These are phyloP conservation scores for Cnidoscolus chayamansa DNA, from an alignment of 441 rosid species.

Conservation along the genomic window DNA sequence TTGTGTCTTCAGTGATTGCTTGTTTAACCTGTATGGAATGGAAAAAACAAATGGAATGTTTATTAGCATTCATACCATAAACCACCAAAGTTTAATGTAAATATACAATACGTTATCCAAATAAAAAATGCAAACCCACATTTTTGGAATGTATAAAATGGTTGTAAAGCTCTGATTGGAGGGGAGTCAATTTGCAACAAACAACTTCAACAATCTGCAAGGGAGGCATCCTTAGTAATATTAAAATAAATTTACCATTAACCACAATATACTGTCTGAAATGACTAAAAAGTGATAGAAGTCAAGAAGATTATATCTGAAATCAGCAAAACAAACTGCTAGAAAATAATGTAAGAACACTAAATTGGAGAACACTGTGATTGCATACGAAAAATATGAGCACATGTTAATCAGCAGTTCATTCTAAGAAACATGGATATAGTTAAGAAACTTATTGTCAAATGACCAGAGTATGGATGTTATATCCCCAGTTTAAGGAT, in stretches of 20 bases:
- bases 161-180: slow-evolving; percentile 76
- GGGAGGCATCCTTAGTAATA: slow-evolving; percentile 27
- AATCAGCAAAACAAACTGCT: background rate
- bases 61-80: slow-evolving; percentile 6
- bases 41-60: slow-evolving; percentile 12
- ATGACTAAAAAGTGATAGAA: slow-evolving; percentile 7
- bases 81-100: slow-evolving; percentile 7
- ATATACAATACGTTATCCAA: slow-evolving; percentile 3
- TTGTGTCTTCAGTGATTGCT: slow-evolving; percentile 74
- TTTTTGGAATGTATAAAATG: slow-evolving; percentile 97
- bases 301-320: slow-evolving; percentile 2
- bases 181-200: slow-evolving; percentile 94
- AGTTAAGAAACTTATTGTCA: background rate
- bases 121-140: slow-evolving; percentile 43
- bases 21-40: slow-evolving; percentile 62
- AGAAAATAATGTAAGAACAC: slow-evolving; percentile 1
- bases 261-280: background rate
- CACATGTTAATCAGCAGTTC: background rate
- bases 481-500: too few relatives aligned
- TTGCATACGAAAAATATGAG: background rate
- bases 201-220: slow-evolving; percentile 95
- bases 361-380: background rate
- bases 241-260: slow-evolving; percentile 5
- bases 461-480: background rate
- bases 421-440: background rate